These are phyloP conservation scores for Taiozyma sp. DNA, from an alignment of 1,139 yeast genomes.

Conservation along the genomic window DNA sequence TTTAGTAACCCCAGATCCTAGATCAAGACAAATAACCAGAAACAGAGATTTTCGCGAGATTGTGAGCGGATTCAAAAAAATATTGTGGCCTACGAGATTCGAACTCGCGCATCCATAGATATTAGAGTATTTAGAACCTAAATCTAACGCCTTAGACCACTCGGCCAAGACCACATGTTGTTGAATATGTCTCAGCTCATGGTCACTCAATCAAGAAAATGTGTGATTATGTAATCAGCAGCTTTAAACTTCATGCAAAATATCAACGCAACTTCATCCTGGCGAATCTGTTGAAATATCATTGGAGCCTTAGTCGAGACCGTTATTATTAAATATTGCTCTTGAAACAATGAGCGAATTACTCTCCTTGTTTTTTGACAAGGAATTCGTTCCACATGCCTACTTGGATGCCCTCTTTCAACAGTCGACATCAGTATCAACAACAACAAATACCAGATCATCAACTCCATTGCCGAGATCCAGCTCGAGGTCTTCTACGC, in stretches of 20 bases:
- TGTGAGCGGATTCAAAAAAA: background rate
- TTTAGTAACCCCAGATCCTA: no score
- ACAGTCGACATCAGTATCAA: constrained; percentile 2
- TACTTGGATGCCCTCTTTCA: constrained; percentile 40
- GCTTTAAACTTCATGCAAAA: no score
- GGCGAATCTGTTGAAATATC: background rate
- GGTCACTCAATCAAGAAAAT: no score
- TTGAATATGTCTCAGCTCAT: no score
- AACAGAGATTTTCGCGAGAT: no score
- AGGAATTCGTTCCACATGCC: constrained; percentile 43
- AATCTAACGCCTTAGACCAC: constrained; percentile 42
- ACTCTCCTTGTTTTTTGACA: constrained; percentile 42
- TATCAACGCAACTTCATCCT: no score
- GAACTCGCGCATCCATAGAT: constrained; percentile 34
- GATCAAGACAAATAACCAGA: no score
- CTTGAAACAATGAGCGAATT: constrained; percentile 24
- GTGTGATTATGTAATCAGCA: no score
- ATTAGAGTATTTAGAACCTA: constrained; percentile 31
- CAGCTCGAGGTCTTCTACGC: background rate
- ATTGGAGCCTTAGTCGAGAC: background rate
- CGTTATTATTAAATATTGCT: background rate
- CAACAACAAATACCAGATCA: constrained; percentile 4
- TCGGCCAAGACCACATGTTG: constrained; percentile 23
- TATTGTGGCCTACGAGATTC: constrained; percentile 23
- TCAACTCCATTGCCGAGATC: background rate